Conservation (phyloP, 2,329 filamentous ascomycete species). For the Epichloe uncinata region DNA sequence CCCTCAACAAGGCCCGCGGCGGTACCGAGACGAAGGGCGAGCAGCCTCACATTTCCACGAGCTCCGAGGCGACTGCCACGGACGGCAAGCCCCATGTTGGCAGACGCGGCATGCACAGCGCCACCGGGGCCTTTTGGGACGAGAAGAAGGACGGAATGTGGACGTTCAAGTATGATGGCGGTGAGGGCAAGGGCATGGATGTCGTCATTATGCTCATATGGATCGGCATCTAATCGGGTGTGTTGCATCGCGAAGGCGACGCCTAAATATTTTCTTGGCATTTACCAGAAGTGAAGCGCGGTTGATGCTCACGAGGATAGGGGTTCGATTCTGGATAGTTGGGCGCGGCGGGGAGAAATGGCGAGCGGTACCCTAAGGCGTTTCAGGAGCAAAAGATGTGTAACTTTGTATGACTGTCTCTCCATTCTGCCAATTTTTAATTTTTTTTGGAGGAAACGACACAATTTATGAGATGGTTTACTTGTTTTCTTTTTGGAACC, state of each 20-base stretch:
- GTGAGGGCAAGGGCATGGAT: slow-evolving; percentile 53
- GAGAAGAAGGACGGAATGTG: slow-evolving; percentile 84
- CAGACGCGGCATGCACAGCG: slow-evolving; percentile 80
- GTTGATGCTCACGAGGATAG: neutral
- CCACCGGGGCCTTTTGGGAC: slow-evolving; percentile 79
- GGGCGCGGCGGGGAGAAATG: neutral
- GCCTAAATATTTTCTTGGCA: neutral
- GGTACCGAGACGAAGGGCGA: slow-evolving; percentile 34
- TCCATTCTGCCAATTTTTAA: neutral
- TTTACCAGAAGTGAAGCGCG: neutral
- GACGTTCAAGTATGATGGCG: slow-evolving; percentile 72
- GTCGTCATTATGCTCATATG: slow-evolving; percentile 65
- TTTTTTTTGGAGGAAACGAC: neutral
- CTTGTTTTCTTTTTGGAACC: too few relatives aligned
- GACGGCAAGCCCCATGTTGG: slow-evolving; percentile 61
- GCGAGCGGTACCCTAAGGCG: slow-evolving; percentile 1
- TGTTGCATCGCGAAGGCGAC: neutral
- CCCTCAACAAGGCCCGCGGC: slow-evolving; percentile 45
- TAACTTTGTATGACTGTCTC: neutral
- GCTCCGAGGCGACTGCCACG: slow-evolving; percentile 41
- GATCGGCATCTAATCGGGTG: slow-evolving; percentile 46
- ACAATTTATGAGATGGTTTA: neutral
- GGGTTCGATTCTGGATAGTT: neutral
- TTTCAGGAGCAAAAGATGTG: slow-evolving; percentile 5
- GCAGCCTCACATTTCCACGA: slow-evolving; percentile 41